Evolutionary conservation across 2,329 filamentous ascomycete genomes (phyloP).

Genomic region (Coniochaeta ligniaria): DNA sequence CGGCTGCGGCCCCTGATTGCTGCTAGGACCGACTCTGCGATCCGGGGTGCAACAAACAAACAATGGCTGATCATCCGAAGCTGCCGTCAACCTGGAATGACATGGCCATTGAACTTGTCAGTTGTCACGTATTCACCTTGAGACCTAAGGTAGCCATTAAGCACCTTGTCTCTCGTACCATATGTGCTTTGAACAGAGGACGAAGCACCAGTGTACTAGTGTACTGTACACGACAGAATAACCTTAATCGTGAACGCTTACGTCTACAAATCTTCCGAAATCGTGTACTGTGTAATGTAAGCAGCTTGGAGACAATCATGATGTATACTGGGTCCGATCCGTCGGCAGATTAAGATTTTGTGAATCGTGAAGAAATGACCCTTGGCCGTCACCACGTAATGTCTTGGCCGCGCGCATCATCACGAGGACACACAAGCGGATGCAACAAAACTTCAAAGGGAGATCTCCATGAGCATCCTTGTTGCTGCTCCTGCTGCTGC

Average conservation of each 20-base stretch:
- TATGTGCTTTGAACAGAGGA: too few relatives aligned
- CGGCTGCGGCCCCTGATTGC: background rate
- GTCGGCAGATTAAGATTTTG: background rate
- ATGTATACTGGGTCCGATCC: background rate
- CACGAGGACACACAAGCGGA: background rate
- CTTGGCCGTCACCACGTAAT: background rate
- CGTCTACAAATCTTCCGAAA: background rate
- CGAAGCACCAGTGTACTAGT: too few relatives aligned
- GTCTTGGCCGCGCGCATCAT: background rate
- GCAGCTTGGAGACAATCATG: background rate
- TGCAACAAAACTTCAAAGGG: background rate
- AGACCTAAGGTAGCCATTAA: too few relatives aligned
- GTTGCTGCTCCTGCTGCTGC: background rate
- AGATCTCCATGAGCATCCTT: background rate
- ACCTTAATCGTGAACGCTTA: background rate
- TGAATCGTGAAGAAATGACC: background rate
- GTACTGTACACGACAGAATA: background rate
- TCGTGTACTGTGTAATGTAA: too few relatives aligned
- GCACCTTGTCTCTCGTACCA: too few relatives aligned
- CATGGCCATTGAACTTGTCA: too few relatives aligned
- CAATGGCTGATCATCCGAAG: background rate
- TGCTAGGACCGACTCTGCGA: background rate
- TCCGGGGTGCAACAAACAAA: background rate
- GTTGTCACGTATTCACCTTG: too few relatives aligned
- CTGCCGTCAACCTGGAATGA: too few relatives aligned